Conservation (phyloP, 2,329 filamentous ascomycete species). For the Fusarium algeriense region DNA sequence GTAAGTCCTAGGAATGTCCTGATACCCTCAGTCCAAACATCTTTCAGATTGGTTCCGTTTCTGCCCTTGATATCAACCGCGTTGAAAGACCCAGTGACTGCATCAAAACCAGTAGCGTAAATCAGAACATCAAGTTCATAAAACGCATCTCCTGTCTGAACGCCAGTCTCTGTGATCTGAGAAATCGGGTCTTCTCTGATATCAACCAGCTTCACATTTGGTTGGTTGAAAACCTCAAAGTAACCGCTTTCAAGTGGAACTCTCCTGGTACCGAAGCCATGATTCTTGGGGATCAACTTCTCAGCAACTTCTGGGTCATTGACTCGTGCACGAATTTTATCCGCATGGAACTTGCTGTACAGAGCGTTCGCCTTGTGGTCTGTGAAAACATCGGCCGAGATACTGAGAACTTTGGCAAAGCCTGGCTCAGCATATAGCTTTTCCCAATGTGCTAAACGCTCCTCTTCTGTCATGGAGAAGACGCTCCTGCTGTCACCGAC, state of each 20-base stretch:
- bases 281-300: conserved; percentile 33
- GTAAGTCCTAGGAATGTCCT: conserved; percentile 58
- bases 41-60: conserved; percentile 52
- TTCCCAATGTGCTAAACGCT: conserved; percentile 30
- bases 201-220: conserved; percentile 34
- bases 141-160: conserved; percentile 16
- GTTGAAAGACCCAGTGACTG: conserved; percentile 49
- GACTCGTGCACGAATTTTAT: conserved; percentile 31
- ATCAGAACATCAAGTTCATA: conserved; percentile 42
- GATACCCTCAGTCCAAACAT: conserved; percentile 54
- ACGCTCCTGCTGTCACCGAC: conserved; percentile 20
- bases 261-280: conserved; percentile 29
- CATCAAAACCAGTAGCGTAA: conserved; percentile 41
- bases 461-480: conserved; percentile 36
- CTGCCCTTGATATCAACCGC: conserved; percentile 60
- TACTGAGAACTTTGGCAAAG: conserved; percentile 33
- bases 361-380: conserved; percentile 27
- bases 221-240: conserved; percentile 33
- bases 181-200: conserved; percentile 33
- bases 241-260: conserved; percentile 38
- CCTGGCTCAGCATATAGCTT: conserved; percentile 24
- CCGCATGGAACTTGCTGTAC: conserved; percentile 37
- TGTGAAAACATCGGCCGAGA: conserved; percentile 25
- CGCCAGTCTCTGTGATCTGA: conserved; percentile 29
- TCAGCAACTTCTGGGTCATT: conserved; percentile 23